These are phyloP conservation scores for Ogataea glucozyma DNA, from an alignment of 805 yeast species.

Conservation along the genomic window DNA sequence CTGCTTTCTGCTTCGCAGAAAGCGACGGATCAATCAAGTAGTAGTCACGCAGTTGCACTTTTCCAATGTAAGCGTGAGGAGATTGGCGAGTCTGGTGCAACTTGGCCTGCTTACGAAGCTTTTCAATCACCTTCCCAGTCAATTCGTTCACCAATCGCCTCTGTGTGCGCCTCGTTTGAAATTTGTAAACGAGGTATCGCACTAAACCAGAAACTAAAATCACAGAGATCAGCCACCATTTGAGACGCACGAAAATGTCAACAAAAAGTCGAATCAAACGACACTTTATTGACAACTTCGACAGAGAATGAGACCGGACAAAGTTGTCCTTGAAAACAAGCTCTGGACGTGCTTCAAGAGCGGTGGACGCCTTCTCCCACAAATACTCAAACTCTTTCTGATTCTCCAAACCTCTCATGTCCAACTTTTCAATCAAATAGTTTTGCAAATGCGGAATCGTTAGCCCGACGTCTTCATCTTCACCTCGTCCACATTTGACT, in stretches of 20 bases:
- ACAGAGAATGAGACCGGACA: slow-evolving; percentile 31
- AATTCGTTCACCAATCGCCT: slow-evolving; percentile 46
- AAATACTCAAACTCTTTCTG: slow-evolving; percentile 28
- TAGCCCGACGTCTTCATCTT: slow-evolving; percentile 35
- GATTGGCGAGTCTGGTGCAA: slow-evolving; percentile 36
- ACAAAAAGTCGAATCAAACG: slow-evolving; percentile 27
- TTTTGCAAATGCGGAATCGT: slow-evolving; percentile 66
- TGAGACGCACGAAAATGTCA: slow-evolving; percentile 24
- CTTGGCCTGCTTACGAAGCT: slow-evolving; percentile 48
- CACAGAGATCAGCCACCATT: slow-evolving; percentile 22
- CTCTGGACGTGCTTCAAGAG: slow-evolving; percentile 21
- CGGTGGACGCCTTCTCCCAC: slow-evolving; percentile 28
- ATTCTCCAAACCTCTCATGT: slow-evolving; percentile 9
- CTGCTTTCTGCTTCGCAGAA: slow-evolving; percentile 41
- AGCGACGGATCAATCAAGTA: slow-evolving; percentile 43
- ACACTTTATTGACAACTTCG: slow-evolving; percentile 32
- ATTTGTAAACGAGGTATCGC: slow-evolving; percentile 7
- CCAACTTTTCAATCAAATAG: slow-evolving; percentile 53
- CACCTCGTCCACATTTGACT: slow-evolving; percentile 38
- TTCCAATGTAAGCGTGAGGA: slow-evolving; percentile 54
- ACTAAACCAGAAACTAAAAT: slow-evolving; percentile 5
- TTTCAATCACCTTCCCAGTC: slow-evolving; percentile 48
- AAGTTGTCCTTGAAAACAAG: slow-evolving; percentile 18
- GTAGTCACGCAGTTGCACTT: slow-evolving; percentile 72
- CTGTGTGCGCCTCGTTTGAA: slow-evolving; percentile 32